Evolutionary conservation across 176 grass and related monocot species (phyloP).

Genomic region (Cymbopogon citratus): DNA sequence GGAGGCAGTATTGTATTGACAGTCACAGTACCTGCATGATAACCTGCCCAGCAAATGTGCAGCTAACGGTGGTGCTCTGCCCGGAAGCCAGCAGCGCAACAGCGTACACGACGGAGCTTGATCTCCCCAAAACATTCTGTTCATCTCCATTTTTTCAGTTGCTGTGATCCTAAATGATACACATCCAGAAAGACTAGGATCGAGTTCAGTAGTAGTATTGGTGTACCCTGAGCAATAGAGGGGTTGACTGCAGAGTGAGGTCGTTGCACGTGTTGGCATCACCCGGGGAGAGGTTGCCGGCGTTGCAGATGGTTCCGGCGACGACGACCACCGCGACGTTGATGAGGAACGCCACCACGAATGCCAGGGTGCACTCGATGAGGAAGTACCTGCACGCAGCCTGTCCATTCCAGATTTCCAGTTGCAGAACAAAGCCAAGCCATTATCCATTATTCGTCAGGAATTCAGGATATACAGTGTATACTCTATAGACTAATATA

Average conservation of each 20-base stretch:
- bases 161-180: too few species aligned
- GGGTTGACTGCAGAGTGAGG: conserved; percentile 50
- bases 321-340: conserved; percentile 50
- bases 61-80: conserved; percentile 84
- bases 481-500: too few species aligned
- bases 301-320: conserved; percentile 32
- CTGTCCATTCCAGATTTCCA: conserved; percentile 8
- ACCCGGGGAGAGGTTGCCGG: conserved; percentile 9
- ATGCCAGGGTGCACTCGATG: conserved; percentile 40
- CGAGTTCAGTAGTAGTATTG: too few species aligned
- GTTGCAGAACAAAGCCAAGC: background rate
- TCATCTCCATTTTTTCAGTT: too few species aligned
- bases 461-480: too few species aligned
- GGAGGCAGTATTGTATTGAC: too few species aligned
- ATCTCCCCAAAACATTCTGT: conserved; percentile 61
- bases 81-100: conserved; percentile 78
- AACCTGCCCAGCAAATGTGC: conserved; percentile 83
- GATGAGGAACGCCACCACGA: conserved; percentile 64
- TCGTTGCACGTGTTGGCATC: conserved; percentile 32
- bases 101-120: conserved; percentile 64
- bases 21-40: conserved; percentile 47
- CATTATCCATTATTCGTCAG: background rate
- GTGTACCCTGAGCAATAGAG: conserved; percentile 42
- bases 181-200: too few species aligned
- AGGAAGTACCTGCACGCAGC: conserved; percentile 59